Conservation (phyloP, 805 yeast genomes). For the Starmera amethionina region DNA sequence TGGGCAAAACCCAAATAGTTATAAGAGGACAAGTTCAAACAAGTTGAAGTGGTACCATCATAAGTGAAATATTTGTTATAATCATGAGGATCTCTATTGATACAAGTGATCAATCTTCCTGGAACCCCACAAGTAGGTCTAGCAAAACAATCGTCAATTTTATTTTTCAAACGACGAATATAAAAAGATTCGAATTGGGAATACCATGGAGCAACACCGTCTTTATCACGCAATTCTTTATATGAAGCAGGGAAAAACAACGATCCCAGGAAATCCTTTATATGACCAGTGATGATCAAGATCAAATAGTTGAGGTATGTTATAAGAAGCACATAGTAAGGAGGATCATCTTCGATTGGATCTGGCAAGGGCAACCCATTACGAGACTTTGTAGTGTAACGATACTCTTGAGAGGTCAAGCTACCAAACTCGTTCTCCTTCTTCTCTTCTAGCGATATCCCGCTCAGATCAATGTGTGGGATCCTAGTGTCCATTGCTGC, state of each 20-base stretch:
- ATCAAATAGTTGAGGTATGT: constrained; percentile 83
- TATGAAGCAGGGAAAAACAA: constrained; percentile 58
- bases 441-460: constrained; percentile 26
- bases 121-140: constrained; percentile 98
- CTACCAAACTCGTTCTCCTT: constrained; percentile 66
- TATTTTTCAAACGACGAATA: constrained; percentile 80
- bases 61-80: constrained; percentile 57
- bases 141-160: constrained; percentile 91
- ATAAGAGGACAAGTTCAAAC: constrained; percentile 82
- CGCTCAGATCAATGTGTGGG: constrained; percentile 25
- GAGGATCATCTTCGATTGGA: constrained; percentile 76
- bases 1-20: constrained; percentile 97
- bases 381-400: constrained; percentile 52
- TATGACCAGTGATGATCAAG: constrained; percentile 80
- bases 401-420: constrained; percentile 52
- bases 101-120: constrained; percentile 79
- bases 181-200: constrained; percentile 91
- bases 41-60: constrained; percentile 66
- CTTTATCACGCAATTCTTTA: constrained; percentile 56
- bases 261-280: constrained; percentile 82
- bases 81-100: constrained; percentile 65
- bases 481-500: constrained; percentile 15
- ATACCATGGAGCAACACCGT: constrained; percentile 95
- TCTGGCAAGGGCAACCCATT: constrained; percentile 44
- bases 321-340: constrained; percentile 64